Conservation (phyloP, 179 eudicot genomes). For the Spinacia oleracea region DNA sequence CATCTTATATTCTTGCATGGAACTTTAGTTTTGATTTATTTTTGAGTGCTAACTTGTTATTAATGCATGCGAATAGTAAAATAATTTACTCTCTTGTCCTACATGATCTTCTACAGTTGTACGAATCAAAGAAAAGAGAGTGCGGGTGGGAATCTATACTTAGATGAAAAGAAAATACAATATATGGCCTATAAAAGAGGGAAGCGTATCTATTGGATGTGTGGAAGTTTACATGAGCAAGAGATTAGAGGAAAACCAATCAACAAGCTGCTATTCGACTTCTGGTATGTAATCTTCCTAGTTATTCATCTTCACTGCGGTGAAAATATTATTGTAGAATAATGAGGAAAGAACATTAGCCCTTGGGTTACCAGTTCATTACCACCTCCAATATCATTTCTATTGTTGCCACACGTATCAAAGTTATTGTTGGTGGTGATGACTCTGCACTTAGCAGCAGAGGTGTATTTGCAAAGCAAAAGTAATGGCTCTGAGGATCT, state of each 20-base stretch:
- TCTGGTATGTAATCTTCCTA: neutral
- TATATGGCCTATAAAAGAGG: neutral
- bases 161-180: neutral
- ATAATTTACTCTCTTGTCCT: neutral
- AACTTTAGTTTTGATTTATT: neutral
- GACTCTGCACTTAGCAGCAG: too few relatives aligned
- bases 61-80: neutral
- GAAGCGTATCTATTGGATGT: neutral
- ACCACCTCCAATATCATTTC: neutral
- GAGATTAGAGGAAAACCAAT: constrained; percentile 1
- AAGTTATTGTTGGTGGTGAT: too few relatives aligned
- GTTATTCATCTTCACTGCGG: neutral
- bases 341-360: neutral
- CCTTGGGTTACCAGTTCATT: neutral
- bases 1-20: neutral
- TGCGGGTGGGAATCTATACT: neutral
- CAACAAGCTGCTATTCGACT: neutral
- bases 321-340: neutral
- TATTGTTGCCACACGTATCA: neutral
- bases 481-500: neutral
- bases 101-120: neutral
- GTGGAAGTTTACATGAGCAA: neutral
- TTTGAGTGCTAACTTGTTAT: neutral
- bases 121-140: neutral
- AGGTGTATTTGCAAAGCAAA: neutral